phyloP scores from a whole-genome alignment of 352 stramenopile species.

The Pythium myriotylum region DNA sequence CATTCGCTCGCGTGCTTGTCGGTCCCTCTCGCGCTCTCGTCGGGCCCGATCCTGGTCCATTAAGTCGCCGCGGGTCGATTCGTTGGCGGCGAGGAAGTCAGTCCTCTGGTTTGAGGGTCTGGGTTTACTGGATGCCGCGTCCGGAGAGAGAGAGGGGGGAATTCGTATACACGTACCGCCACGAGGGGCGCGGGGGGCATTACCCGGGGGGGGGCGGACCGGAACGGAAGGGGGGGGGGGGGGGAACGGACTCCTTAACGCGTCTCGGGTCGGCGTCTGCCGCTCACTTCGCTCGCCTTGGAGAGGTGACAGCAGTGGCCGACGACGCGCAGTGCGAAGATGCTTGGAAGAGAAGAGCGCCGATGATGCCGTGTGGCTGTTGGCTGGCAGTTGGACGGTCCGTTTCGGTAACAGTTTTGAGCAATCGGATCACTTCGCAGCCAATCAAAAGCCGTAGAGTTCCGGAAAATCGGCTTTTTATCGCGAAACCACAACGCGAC shows the following conservation, averaged over 20 bases:
- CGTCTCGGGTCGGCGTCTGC: neutral
- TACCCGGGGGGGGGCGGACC: too few species aligned
- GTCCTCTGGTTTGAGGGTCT: neutral
- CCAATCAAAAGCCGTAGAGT: slow-evolving; percentile 11
- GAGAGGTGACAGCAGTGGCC: slow-evolving; percentile 1
- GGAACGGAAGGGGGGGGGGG: too few species aligned
- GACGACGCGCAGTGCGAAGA: neutral
- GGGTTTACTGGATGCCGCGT: neutral
- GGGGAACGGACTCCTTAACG: too few species aligned
- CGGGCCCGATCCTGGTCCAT: neutral
- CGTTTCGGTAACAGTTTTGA: slow-evolving; percentile 30
- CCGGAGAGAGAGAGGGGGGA: too few species aligned
- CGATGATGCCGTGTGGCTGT: slow-evolving; percentile 20
- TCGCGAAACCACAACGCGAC: slow-evolving; percentile 15
- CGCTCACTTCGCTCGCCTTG: neutral
- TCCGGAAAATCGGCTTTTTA: slow-evolving; percentile 2
- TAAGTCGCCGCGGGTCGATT: neutral
- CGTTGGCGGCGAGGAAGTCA: neutral
- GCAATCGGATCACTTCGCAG: slow-evolving; percentile 7
- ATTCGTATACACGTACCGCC: too few species aligned
- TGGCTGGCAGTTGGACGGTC: slow-evolving; percentile 31
- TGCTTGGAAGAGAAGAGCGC: neutral
- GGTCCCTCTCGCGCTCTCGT: neutral
- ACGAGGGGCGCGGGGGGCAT: too few species aligned
- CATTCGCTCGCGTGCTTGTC: neutral